Evolutionary conservation across 805 yeast genomes (phyloP).

Genomic region (Ogataea nonfermentans): DNA sequence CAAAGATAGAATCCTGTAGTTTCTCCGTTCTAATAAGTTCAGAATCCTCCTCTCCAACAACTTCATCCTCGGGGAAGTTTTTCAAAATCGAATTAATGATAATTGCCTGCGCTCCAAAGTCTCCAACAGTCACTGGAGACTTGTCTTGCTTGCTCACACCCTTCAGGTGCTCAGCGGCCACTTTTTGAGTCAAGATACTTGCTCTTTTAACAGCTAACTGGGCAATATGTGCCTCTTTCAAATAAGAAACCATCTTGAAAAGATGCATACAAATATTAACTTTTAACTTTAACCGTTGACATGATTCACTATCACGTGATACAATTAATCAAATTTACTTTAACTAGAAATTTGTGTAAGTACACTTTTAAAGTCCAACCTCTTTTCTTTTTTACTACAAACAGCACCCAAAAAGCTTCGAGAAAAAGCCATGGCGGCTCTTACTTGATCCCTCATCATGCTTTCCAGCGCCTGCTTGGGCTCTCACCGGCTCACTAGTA

Average conservation of each 20-base stretch:
- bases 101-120: constrained; percentile 93
- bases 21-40: constrained; percentile 54
- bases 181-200: constrained; percentile 64
- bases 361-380: constrained; percentile 3
- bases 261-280: constrained; percentile 1
- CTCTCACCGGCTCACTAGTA: constrained; percentile 19
- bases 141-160: constrained; percentile 78
- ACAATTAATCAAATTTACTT: constrained; percentile 3
- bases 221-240: constrained; percentile 74
- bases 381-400: constrained; percentile 5
- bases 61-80: constrained; percentile 79
- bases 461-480: constrained; percentile 14
- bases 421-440: constrained; percentile 28
- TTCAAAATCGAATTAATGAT: constrained; percentile 77
- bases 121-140: constrained; percentile 96
- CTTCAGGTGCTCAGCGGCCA: constrained; percentile 52
- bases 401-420: constrained; percentile 25
- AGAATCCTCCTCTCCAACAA: constrained; percentile 95
- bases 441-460: constrained; percentile 21
- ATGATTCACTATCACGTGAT: neutral
- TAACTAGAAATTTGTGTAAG: constrained; percentile 3
- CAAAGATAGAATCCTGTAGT: constrained; percentile 55
- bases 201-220: constrained; percentile 90
- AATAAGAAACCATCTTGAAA: constrained; percentile 36
- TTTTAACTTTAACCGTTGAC: constrained; percentile 1